Evolutionary conservation across 2,329 filamentous ascomycete genomes (phyloP).

Genomic region (Tolypocladium endophyticum): DNA sequence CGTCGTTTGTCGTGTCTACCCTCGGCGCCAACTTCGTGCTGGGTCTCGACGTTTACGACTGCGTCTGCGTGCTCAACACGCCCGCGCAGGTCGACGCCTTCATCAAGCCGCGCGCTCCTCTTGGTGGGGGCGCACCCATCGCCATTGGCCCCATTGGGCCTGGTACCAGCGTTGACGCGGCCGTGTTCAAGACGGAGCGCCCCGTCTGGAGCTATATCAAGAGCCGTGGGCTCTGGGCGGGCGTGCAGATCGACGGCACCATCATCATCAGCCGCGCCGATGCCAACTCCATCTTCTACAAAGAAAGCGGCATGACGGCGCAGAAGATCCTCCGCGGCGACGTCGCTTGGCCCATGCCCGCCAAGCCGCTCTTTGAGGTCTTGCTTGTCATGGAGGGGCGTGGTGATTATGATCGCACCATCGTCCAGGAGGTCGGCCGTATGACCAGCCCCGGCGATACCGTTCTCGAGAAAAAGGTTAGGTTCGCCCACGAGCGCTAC

Average conservation of each 20-base stretch:
- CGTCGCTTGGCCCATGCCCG: constrained; percentile 28
- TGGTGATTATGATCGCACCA: constrained; percentile 11
- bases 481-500: constrained; percentile 7
- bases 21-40: constrained; percentile 60
- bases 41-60: constrained; percentile 68
- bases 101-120: constrained; percentile 52
- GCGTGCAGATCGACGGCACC: constrained; percentile 72
- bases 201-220: constrained; percentile 78
- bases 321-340: constrained; percentile 24
- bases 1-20: constrained; percentile 61
- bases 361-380: constrained; percentile 26
- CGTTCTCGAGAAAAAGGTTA: constrained; percentile 19
- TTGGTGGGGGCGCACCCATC: constrained; percentile 60
- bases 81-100: constrained; percentile 58
- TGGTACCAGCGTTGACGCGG: constrained; percentile 45
- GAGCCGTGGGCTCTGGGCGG: constrained; percentile 67
- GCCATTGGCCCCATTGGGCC: constrained; percentile 49
- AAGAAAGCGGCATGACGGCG: constrained; percentile 34
- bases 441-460: constrained; percentile 10
- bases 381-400: constrained; percentile 27
- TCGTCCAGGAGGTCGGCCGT: constrained; percentile 16
- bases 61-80: constrained; percentile 64
- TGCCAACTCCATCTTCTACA: constrained; percentile 72
- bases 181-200: constrained; percentile 23
- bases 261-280: constrained; percentile 66